Percentiles rank a stretch among this genome's conserved stretches.
Conservation (phyloP, 257 asterid genomes). For the Solanum okadae region DNA sequence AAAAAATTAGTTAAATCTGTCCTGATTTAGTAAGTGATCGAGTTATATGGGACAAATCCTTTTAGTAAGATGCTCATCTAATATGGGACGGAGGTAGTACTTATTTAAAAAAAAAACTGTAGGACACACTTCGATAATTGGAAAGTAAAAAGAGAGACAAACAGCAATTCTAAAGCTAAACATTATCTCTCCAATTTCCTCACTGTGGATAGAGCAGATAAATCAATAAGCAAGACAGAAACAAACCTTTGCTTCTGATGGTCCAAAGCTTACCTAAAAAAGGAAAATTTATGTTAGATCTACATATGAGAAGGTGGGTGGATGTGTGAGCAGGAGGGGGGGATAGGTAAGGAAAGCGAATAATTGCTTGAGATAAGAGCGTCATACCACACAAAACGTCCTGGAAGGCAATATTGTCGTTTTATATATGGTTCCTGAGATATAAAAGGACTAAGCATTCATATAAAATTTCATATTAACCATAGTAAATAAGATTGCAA, state of each 20-base stretch:
- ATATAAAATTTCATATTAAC: background rate
- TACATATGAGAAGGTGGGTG: background rate
- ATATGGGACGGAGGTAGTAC: too few relatives aligned
- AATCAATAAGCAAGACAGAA: background rate
- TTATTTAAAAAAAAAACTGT: background rate
- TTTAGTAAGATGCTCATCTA: too few relatives aligned
- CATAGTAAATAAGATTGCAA: background rate
- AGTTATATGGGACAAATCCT: too few relatives aligned
- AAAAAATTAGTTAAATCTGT: too few relatives aligned
- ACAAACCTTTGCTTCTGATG: constrained; percentile 89
- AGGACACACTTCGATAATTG: background rate
- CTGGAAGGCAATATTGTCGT: constrained; percentile 79
- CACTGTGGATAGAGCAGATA: background rate
- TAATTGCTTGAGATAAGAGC: background rate
- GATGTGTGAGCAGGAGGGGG: background rate
- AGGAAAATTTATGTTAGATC: background rate
- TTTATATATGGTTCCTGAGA: constrained; percentile 73
- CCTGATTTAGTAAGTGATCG: too few relatives aligned
- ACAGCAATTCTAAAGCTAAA: background rate
- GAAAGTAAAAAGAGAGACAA: background rate
- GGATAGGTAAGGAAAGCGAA: background rate
- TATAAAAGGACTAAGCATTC: background rate
- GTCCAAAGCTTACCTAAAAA: constrained; percentile 81
- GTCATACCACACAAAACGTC: constrained; percentile 87
- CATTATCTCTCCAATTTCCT: background rate